Evolutionary conservation across 306 rosid species (phyloP), one percentile per base, ranked within the genome.

Genomic region (Geum urbanum): DNA sequence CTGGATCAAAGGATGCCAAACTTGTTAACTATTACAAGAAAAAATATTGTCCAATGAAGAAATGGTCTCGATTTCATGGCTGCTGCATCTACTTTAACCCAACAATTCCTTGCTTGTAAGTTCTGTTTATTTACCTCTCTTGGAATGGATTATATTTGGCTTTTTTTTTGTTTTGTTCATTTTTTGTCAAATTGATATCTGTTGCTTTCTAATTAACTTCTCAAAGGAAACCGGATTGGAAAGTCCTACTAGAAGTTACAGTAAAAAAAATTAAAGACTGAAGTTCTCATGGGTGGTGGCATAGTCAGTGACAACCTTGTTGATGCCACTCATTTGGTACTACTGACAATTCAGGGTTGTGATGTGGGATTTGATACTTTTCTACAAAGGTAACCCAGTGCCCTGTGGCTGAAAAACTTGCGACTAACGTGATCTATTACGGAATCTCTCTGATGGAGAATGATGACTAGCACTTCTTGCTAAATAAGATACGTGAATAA

Each of bases 251-350:
- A 54, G 77, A 60, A 74, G 82, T 90, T 56, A 66, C 88, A 51
- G 60, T 70, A 40, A 80, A 86, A n/a, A 85, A 82, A 97, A 77
- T 81, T 92, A 77, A 89, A 81, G 78, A 76, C 81, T 61, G 97
- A 88, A 65, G 78, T 90, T 80, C 78, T 79, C 77, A 84, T 83
- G 86, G 84, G 89, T 69, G 97, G 96, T 39, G 98, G 98, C 62
- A 81, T 74, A 80, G 86, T 86, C 70, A 72, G 80, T n/a, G 63
- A 78, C 35, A 77, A 79, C 75, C 83, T 74, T 69, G 69, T 75
- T 55, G 77, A 49, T 71, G 97, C 96, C 61, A 86, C 98, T 66
- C 98, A 92, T 82, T 76, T 90, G 72, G 90, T 85, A 53, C 70
- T 78, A 69, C 81, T 88, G 64, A 66, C 71, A 4, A 65, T 73